Evolutionary conservation across 495 filamentous ascomycete species (phyloP).

Genomic region (Venustampulla echinocandica): DNA sequence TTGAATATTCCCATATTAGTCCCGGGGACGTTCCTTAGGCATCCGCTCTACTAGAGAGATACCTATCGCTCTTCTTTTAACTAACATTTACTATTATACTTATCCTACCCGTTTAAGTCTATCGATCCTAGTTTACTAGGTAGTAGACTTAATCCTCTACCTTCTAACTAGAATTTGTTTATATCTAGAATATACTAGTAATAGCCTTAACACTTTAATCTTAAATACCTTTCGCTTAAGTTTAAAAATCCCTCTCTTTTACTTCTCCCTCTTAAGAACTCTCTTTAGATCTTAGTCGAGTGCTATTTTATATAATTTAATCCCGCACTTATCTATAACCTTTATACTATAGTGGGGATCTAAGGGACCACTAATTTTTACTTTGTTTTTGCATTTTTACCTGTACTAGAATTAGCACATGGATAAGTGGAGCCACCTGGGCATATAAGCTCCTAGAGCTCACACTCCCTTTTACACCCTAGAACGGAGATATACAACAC

Average conservation of each 20-base stretch:
- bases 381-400: no score
- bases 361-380: no score
- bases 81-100: neutral
- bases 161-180: neutral
- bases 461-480: no score
- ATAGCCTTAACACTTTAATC: neutral
- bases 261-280: no score
- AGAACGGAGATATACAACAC: no score
- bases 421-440: no score
- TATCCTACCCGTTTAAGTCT: conserved; percentile 1
- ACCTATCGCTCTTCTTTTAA: neutral
- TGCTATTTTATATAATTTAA: neutral
- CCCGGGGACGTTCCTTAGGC: neutral
- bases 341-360: no score
- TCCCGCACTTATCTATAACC: neutral
- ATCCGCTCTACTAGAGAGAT: conserved; percentile 5
- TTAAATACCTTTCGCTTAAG: neutral
- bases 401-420: no score
- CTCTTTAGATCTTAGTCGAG: neutral
- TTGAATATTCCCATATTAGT: neutral
- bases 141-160: conserved; percentile 3
- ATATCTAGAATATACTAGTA: neutral
- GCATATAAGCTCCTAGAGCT: no score
- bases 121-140: conserved; percentile 10
- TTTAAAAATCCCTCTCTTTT: neutral